Conservation (phyloP, 2,329 filamentous ascomycete species). For the Arthroderma sp. region DNA sequence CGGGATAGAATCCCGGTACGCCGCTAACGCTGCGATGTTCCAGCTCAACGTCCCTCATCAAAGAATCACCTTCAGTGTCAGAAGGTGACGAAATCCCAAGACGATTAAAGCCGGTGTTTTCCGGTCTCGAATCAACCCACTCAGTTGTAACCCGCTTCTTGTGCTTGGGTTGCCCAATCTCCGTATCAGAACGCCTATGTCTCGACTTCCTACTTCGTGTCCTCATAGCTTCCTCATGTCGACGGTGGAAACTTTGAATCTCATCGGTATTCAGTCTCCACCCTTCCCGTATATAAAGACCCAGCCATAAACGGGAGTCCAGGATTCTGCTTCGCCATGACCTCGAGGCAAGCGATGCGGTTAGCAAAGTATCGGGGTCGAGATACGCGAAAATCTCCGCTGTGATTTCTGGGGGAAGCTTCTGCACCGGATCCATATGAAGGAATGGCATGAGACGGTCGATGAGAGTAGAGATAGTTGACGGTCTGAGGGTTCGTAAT, state of each 20-base stretch:
- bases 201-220: slow-evolving; percentile 33
- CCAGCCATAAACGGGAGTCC: slow-evolving; percentile 77
- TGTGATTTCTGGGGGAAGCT: slow-evolving; percentile 81
- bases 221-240: slow-evolving; percentile 23
- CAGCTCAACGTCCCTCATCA: slow-evolving; percentile 28
- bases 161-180: slow-evolving; percentile 36
- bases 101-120: neutral
- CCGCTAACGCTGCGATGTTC: too few species aligned
- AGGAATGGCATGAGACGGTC: slow-evolving; percentile 67
- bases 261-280: slow-evolving; percentile 62
- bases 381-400: slow-evolving; percentile 80
- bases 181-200: slow-evolving; percentile 33
- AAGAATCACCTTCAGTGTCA: slow-evolving; percentile 28
- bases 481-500: slow-evolving; percentile 64
- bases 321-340: slow-evolving; percentile 70
- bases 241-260: slow-evolving; percentile 52
- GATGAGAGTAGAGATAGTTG: slow-evolving; percentile 66
- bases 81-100: slow-evolving; percentile 3
- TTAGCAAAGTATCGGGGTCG: slow-evolving; percentile 65
- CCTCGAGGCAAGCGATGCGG: slow-evolving; percentile 63
- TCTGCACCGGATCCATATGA: slow-evolving; percentile 80
- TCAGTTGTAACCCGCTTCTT: slow-evolving; percentile 40
- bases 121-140: slow-evolving; percentile 28
- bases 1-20: too few species aligned
- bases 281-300: slow-evolving; percentile 69